Base-by-base conservation (phyloP, 208 protist species). In the Acanthamoeba healyi region DNA sequence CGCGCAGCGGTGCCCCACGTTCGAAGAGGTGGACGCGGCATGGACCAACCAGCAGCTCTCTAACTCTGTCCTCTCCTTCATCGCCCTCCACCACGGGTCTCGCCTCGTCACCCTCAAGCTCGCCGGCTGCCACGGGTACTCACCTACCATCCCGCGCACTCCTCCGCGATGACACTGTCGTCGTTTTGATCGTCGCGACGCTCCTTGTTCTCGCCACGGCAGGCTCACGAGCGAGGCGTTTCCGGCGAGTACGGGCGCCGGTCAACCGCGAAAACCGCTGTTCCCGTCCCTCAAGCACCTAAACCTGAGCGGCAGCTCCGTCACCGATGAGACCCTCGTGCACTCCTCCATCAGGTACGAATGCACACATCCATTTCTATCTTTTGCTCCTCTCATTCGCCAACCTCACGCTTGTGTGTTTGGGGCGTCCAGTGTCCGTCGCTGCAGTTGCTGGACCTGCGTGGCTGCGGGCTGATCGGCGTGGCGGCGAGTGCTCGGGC, bases 41-140 rank as follows among this genome's bases (percentile, higher is more conserved):
- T 79, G 70, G 70, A 79, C 70, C n/a, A 36, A 38, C 70, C 70
- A 79, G 38, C 70, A 79, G 70, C 70, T 79, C 70, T 79, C 70
- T 12, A 79, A 79, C 26, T 44, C 70, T 29, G n/a, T 9, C 24
- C 70, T 79, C 10, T 79, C 70, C 38, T 79, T 79, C 26, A 44
- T 79, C 24, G 38, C 38, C 24, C 14, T 29, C 9, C 70, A 24
- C 70, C 42, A 79, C 42, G 70, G 70, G 29, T 32, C 70, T 44
- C 29, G 38, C 15, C 9, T 79, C 24, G 9, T 9, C 38, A 44
- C 70, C 10, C 70, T 79, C 32, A 79, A 79, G 70, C 70, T 79
- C 10, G 24, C 70, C 38, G 36, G 36, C 10, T 79, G 70, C 24
- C 34, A 79, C 24, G 36, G 70, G 70, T 79, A 79, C n/a, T 34